These are phyloP conservation scores for Rhizopus delemar DNA, from an alignment of 371 early-diverging fungal species.

Conservation along the genomic window DNA sequence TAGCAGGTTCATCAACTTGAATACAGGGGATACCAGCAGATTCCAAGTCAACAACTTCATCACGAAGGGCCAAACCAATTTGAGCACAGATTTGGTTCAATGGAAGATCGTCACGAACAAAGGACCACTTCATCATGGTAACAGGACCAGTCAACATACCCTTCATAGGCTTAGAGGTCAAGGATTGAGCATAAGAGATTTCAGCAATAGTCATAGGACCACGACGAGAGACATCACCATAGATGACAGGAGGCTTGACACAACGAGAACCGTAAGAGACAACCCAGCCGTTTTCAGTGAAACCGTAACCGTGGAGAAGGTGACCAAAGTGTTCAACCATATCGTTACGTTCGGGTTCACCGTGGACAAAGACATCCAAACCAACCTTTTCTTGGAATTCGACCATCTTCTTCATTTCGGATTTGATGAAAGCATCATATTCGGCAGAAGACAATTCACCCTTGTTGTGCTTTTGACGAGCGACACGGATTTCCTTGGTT, in stretches of 20 bases:
- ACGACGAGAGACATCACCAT: constrained; percentile 90
- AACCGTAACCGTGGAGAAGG: constrained; percentile 83
- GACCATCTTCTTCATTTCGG: constrained; percentile 83
- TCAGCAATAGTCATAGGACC: constrained; percentile 89
- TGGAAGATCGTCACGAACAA: constrained; percentile 95
- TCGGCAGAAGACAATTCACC: constrained; percentile 69
- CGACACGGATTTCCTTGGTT: constrained; percentile 91
- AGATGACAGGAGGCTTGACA: constrained; percentile 90
- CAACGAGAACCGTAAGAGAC: constrained; percentile 96
- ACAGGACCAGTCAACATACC: constrained; percentile 96
- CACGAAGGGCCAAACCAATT: constrained; percentile 93
- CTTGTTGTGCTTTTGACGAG: constrained; percentile 89
- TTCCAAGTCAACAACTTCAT: constrained; percentile 94
- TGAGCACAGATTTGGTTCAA: constrained; percentile 83
- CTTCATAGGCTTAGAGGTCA: constrained; percentile 91
- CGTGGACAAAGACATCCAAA: constrained; percentile 94
- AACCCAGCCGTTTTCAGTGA: constrained; percentile 96
- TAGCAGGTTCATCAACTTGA: constrained; percentile 98
- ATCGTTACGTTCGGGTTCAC: constrained; percentile 95
- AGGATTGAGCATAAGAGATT: constrained; percentile 82
- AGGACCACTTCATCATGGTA: constrained; percentile 96
- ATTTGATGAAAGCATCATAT: constrained; percentile 85
- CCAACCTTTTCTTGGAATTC: constrained; percentile 86
- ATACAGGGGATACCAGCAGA: constrained; percentile 89
- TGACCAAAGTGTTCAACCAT: constrained; percentile 96